A percentile compares a stretch with the other conserved stretches of the same genome.
phyloP scores from a whole-genome alignment of 2,329 filamentous ascomycete genomes.

The Verticillium nonalfalfae region DNA sequence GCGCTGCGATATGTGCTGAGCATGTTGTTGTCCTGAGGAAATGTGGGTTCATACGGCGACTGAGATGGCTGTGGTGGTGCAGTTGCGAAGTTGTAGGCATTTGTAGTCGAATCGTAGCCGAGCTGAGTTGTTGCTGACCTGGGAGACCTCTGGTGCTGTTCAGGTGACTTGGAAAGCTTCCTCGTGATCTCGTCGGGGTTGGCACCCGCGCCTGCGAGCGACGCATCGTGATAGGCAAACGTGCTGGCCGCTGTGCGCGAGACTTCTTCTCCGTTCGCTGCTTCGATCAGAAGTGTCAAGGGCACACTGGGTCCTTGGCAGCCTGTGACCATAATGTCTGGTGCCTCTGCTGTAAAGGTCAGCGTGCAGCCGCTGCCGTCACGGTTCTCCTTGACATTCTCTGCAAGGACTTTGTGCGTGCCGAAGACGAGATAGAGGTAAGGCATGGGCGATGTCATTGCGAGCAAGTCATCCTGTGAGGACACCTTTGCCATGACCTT shows the following conservation, averaged over 20 bases:
- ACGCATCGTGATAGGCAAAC: conserved; percentile 36
- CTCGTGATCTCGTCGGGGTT: conserved; percentile 33
- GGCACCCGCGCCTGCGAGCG: conserved; percentile 20
- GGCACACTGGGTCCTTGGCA: conserved; percentile 45
- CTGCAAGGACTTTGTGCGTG: conserved; percentile 59
- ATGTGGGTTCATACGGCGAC: conserved; percentile 27
- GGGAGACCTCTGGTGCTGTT: conserved; percentile 28
- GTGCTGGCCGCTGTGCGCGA: conserved; percentile 39
- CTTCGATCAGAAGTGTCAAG: conserved; percentile 47
- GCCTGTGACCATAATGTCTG: conserved; percentile 48
- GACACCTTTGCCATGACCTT: conserved; percentile 69
- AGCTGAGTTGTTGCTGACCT: conserved; percentile 17
- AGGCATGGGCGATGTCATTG: conserved; percentile 46
- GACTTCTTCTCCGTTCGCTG: conserved; percentile 44
- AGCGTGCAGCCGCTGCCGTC: conserved; percentile 61
- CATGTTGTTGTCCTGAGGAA: conserved; percentile 42
- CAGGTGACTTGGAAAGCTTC: conserved; percentile 35
- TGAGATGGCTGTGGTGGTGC: conserved; percentile 29
- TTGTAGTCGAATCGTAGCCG: conserved; percentile 37
- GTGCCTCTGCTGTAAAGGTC: conserved; percentile 65
- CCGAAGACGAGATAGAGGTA: conserved; percentile 70
- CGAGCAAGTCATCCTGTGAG: conserved; percentile 64
- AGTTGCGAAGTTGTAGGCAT: conserved; percentile 50
- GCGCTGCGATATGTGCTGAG: conserved; percentile 47
- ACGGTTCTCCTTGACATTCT: conserved; percentile 55